phyloP scores from a whole-genome alignment of 1,139 yeast genomes.

The Suhomyces panamericanus region DNA sequence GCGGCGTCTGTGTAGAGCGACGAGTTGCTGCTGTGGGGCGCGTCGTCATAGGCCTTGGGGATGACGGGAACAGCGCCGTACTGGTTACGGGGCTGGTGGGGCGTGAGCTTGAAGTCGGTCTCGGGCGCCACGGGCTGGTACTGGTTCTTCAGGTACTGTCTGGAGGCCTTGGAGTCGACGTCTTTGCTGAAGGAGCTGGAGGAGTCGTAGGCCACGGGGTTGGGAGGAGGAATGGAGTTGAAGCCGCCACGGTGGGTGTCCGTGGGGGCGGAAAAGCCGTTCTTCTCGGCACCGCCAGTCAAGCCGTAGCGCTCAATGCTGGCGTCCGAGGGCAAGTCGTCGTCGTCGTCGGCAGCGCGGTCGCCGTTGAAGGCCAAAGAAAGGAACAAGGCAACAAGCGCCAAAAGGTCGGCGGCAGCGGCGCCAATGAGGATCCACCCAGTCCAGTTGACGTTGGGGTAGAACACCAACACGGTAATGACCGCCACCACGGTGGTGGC shows the following conservation, averaged over 20 bases:
- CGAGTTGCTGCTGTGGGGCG: constrained; percentile 20
- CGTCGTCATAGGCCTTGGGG: neutral
- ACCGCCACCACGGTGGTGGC: constrained; percentile 55
- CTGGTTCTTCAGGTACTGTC: neutral
- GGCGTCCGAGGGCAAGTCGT: constrained; percentile 4
- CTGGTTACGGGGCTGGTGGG: constrained; percentile 4
- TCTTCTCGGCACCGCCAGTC: constrained; percentile 1
- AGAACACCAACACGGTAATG: constrained; percentile 55
- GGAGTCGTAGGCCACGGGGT: constrained; percentile 4
- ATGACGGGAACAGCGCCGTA: neutral
- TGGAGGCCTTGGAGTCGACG: constrained; percentile 6
- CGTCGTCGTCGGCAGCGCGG: constrained; percentile 5
- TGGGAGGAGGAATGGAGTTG: constrained; percentile 6
- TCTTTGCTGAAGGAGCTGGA: constrained; percentile 10
- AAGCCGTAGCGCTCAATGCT: constrained; percentile 7
- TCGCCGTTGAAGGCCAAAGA: constrained; percentile 21
- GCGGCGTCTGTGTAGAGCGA: constrained; percentile 37
- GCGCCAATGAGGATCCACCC: constrained; percentile 70
- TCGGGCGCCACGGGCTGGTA: neutral
- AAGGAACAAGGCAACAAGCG: constrained; percentile 30
- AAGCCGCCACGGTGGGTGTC: constrained; percentile 3
- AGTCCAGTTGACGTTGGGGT: constrained; percentile 66
- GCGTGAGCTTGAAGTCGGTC: constrained; percentile 3
- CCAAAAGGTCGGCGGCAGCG: constrained; percentile 52
- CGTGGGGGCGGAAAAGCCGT: constrained; percentile 6